Base-by-base conservation (phyloP, 2,329 filamentous ascomycete genomes). In the Calonectria montana region DNA sequence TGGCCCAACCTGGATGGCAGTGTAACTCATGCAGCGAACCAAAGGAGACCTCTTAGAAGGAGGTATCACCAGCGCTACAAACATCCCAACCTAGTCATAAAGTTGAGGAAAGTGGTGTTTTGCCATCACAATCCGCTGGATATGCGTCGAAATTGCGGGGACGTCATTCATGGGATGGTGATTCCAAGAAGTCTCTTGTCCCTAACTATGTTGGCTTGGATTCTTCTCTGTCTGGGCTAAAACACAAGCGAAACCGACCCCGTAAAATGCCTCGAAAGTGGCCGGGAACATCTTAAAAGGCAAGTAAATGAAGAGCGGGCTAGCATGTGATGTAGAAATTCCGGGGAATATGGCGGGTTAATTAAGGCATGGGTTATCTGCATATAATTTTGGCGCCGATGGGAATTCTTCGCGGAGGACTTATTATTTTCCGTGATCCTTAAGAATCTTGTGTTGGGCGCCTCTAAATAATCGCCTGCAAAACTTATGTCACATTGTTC, bases 21-120 rank as follows among this genome's bases (percentile, higher is more conserved):
- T 88, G 87, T 76, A 87, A 87, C 73, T 70, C 79, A 23, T 88
- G 87, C 68, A 80, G 72, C 64, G 72, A 76, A 47, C 35, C 69
- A 57, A 75, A 61, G 59, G 71, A 69, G 57, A 69, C 78, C 69
- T 77, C 75, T 65, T 82, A 81, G 79, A 74, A 71, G 64, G 78
- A 72, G 77, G 74, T 64, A 55, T 72, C 74, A 45, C 67, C 64
- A 66, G 61, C 67, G 35, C 73, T 69, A 53, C 72, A 53, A 69
- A 63, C 67, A 39, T 37, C 65, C 37, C 50, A 62, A 53, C 37
- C 15, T 29, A 29, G n/a, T 62, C 53, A 47, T 59, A 39, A 23
- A 64, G 55, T 43, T 35, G 48, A 50, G 41, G n/a, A 18, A 41
- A 39, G 45, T 59, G 55, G 25, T 61, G 35, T n/a, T 13, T 45